Evolutionary conservation across 371 early-diverging fungal genomes (phyloP), one percentile per base, ranked within the genome.

Genomic region (Syncephalastrum racemosum): DNA sequence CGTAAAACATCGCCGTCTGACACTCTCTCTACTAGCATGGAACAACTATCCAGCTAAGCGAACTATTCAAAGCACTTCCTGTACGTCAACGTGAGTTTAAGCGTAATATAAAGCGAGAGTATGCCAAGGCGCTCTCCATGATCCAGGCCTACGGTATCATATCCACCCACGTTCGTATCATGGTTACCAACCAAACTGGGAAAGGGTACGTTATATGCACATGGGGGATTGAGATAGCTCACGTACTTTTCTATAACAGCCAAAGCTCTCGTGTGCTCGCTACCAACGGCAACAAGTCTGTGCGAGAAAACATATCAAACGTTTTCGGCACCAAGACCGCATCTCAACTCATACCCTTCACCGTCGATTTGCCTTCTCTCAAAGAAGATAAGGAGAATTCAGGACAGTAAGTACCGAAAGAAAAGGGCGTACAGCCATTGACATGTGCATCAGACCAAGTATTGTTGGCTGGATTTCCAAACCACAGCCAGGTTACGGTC

Each of bases 71-170:
- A 14, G 67, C 82, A 5, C 77, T 94, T 66, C 99, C 99, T 3
- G 96, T 99, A 3, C 84, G 99, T n/a, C 72, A 77, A 42, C 79
- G 79, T 39, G 97, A 97, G 57, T 89, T 95, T 62, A 87, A 87
- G 56, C 86, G 86, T 48, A 92, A 94, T 59, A 73, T 88, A 47
- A 89, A 89, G 50, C 71, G 84, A 44, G 95, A 98, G 64, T 91
- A 86, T 56, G 67, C 79, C 1, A 89, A 90, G 53, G 86, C 93
- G 24, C 62, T 97, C 19, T 80, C 81, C 2, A 62, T 93, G n/a
- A 58, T 97, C 19, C 94, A 99, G 67, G 87, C 89, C 3, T 98
- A 96, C 61, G 92, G 91, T 0, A 68, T 97, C 12, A 86, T 93
- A 16, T 73, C 81, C 16, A 71, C 73, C 18, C 74, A 79, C 13